Base-by-base conservation (phyloP, 352 stramenopile genomes). In the Bremia lactucae region DNA sequence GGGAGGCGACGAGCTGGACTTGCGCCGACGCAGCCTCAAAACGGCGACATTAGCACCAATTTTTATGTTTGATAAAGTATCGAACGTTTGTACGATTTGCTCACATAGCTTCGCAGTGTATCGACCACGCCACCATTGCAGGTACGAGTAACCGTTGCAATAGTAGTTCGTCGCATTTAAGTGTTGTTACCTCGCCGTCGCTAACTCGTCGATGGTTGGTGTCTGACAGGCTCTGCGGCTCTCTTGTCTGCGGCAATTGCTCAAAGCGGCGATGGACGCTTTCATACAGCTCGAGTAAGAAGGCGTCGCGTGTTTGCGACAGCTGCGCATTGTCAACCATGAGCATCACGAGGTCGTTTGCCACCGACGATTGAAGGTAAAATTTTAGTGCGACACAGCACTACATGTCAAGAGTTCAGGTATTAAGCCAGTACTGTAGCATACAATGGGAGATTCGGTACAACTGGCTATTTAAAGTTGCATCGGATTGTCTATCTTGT, bases 41-140 rank as follows among this genome's bases (percentile, higher is more conserved):
- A 74, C 68, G 49, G 67, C 80, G 40, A 77, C 68, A 25, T 59
- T 86, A 33, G 80, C 79, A 13, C 76, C 80, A n/a, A 83, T 92
- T 55, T 83, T 87, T 49, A 85, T 91, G 65, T 91, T 88, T 39
- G 70, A 87, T 65, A 87, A 87, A 51, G 62, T 86, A 39, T 90
- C 78, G 28, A 87, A 83, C 44, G 75, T 87, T 11, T 92, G 80
- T 55, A 89, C 75, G 38, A 83, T 90, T 34, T 92, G 80, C 51
- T 70, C 62, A 28, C 74, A 87, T 43, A 83, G 65, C 36, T 92
- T 92, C 45, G 72, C 77, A 0, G 71, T 92, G 25, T 87, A 90
- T 64, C 76, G 77, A 0, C 75, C 72, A 20, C 74, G 80, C 25
- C 80, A 92, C 38, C 80, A 92, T 49, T 92, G 80, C 56, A 71